Percentiles rank a stretch among this genome's conserved stretches.
These are phyloP conservation scores for Pythium apleroticum DNA, from an alignment of 352 stramenopile species.

Conservation along the genomic window DNA sequence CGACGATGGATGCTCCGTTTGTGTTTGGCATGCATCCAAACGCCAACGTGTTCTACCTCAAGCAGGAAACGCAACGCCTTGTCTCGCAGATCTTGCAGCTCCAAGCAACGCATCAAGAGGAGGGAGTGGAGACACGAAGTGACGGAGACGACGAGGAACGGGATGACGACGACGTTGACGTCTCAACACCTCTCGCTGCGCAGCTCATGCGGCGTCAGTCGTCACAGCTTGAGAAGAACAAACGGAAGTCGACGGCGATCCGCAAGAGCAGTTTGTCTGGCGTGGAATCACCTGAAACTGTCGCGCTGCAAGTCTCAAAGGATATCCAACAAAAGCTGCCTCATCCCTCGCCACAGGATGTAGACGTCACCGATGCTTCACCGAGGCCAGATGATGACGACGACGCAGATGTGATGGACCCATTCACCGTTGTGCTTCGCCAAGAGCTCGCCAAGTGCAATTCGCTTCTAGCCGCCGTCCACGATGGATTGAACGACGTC, in stretches of 20 bases:
- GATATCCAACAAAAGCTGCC: conserved; percentile 31
- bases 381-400: not conserved
- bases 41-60: conserved; percentile 67
- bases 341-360: not conserved
- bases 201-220: not conserved
- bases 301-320: conserved; percentile 17
- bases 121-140: not conserved
- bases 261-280: not conserved
- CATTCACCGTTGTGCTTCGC: conserved; percentile 59
- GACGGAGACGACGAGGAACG: not conserved
- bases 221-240: conserved; percentile 3
- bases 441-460: conserved; percentile 66
- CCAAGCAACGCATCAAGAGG: conserved; percentile 25
- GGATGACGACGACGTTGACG: conserved; percentile 6
- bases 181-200: not conserved
- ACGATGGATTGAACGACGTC: conserved; percentile 40
- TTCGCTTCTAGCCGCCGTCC: conserved; percentile 41
- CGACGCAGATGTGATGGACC: conserved; percentile 30
- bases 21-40: conserved; percentile 86
- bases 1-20: conserved; percentile 50
- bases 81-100: conserved; percentile 41
- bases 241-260: not conserved
- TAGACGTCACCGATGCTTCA: not conserved
- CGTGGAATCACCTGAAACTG: not conserved
- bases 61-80: conserved; percentile 51